phyloP scores from a whole-genome alignment of 202 grass and related monocot species.

The Alloteropsis angusta region DNA sequence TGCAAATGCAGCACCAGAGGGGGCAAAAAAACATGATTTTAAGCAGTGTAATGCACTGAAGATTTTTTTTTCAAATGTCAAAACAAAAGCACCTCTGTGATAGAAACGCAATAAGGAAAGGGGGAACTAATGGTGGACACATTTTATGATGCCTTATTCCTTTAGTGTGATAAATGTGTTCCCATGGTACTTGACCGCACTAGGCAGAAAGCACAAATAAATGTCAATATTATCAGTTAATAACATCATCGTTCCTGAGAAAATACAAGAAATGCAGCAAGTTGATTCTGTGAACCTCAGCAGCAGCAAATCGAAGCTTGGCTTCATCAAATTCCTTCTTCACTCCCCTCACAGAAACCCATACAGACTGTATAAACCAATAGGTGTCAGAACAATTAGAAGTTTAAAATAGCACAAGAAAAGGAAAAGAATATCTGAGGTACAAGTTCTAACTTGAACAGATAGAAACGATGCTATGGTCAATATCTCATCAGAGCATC shows the following conservation, averaged over 20 bases:
- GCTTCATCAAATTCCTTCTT: conserved; percentile 92
- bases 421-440: neutral
- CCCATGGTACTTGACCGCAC: neutral
- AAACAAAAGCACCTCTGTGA: neutral
- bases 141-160: neutral
- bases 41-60: neutral
- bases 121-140: neutral
- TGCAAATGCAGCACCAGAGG: neutral
- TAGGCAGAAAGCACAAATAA: neutral
- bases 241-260: neutral
- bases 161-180: conserved; percentile 8
- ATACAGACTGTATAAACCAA: conserved; percentile 60
- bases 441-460: conserved; percentile 56
- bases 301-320: conserved; percentile 91
- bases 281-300: conserved; percentile 56
- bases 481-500: conserved; percentile 92
- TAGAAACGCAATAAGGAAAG: neutral
- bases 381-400: conserved; percentile 7
- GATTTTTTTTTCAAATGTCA: conserved; percentile 16
- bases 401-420: conserved; percentile 22
- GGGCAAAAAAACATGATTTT: neutral
- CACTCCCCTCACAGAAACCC: conserved; percentile 71
- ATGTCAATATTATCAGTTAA: conserved; percentile 12
- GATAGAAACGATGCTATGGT: conserved; percentile 87
- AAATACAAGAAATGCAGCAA: conserved; percentile 6